phyloP scores from a whole-genome alignment of 1,139 yeast species.

The Ashbya aceris region DNA sequence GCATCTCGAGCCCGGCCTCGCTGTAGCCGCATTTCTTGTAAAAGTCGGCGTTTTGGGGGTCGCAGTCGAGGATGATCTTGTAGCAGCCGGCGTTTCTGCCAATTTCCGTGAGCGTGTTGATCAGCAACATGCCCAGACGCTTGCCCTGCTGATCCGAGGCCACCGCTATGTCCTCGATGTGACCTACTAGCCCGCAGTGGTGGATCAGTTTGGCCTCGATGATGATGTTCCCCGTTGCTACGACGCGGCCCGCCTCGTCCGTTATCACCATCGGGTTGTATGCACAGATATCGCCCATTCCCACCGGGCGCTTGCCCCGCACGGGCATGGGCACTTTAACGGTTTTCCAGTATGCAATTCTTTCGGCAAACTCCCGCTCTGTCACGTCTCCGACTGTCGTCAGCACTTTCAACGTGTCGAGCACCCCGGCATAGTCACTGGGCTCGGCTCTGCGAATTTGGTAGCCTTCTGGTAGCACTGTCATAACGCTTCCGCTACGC shows the following conservation, averaged over 20 bases:
- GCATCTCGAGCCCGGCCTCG: conserved; percentile 71
- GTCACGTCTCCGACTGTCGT: conserved; percentile 59
- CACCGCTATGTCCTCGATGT: conserved; percentile 91
- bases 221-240: conserved; percentile 42
- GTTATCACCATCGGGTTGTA: conserved; percentile 58
- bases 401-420: conserved; percentile 43
- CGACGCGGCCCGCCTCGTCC: conserved; percentile 34
- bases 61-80: conserved; percentile 85
- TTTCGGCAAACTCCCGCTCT: conserved; percentile 34
- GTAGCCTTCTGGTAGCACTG: conserved; percentile 29
- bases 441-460: conserved; percentile 39
- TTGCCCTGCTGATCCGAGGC: conserved; percentile 70
- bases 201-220: conserved; percentile 64
- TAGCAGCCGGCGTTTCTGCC: conserved; percentile 65
- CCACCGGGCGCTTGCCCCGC: not conserved
- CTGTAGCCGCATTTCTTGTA: conserved; percentile 77
- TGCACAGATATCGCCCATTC: conserved; percentile 25
- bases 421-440: conserved; percentile 42
- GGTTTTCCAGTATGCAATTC: conserved; percentile 42
- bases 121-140: conserved; percentile 61
- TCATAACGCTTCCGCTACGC: conserved; percentile 1
- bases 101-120: conserved; percentile 49
- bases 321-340: conserved; percentile 8
- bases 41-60: conserved; percentile 68
- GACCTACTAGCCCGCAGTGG: conserved; percentile 79